Base-by-base conservation (phyloP, 2,329 filamentous ascomycete genomes). In the Bipolaris victoriae region DNA sequence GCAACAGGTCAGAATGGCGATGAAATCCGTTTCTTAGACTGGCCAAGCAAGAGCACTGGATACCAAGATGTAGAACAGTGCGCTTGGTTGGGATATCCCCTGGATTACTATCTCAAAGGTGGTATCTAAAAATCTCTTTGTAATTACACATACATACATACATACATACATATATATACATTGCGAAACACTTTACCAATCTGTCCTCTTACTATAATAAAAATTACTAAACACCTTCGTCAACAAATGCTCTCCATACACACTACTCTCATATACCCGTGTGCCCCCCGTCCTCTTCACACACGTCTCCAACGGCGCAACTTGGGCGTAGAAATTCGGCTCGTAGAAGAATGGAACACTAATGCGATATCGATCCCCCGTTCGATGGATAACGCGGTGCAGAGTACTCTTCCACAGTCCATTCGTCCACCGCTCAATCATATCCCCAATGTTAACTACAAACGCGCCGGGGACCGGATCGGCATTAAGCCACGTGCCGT, bases 1-100 rank as follows among this genome's bases (percentile, higher is more conserved):
- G 77, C 55, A 1, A 55, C 56, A 62, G 72, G 58, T 69, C 73
- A 61, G 43, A 77, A 65, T 9, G 76, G 65, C 1, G 60, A 62
- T 47, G 66, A 69, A 22, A 72, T 82, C 52, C 79, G 79, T 55
- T 65, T 81, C 48, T 69, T 84, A 59, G 79, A 81, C 59, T 79
- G 81, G 57, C 74, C 84, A 57, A 80, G 81, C 69, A 63, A 71
- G 62, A 70, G 68, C 44, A 73, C 69, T 0, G 62, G 68, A 0
- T 86, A 84, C 58, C 73, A 78, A 26, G 84, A 86, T 71, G 64
- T 79, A 58, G 66, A 78, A 65, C 82, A 86, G 74, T 86, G 84
- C 60, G 75, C 54, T 11, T 75, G 70, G 69, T 53, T 75, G 16
- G 71, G 70, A 2, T 75, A 75, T 55, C 65, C 66, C 7, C 29